Evolutionary conservation across 106 monocot genomes (phyloP).

Genomic region (Dendrobium catenatum): DNA sequence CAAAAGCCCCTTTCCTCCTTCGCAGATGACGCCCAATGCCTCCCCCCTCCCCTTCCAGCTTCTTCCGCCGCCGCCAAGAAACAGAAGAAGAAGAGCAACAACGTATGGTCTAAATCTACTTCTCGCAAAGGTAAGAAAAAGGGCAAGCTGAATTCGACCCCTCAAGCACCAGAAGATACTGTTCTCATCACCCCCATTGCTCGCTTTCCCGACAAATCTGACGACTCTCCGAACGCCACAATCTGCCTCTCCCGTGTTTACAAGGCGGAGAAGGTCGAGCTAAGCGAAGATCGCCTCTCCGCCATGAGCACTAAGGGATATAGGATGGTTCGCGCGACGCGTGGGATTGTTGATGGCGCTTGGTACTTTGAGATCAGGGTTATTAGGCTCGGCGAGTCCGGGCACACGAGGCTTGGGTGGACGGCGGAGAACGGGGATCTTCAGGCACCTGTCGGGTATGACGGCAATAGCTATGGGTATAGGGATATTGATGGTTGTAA

Average conservation of each 20-base stretch:
- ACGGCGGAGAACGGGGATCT: constrained; percentile 86
- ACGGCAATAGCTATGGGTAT: constrained; percentile 72
- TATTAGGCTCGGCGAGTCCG: constrained; percentile 53
- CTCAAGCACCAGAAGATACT: constrained; percentile 37
- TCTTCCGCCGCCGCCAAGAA: constrained; percentile 31
- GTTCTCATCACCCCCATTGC: constrained; percentile 67
- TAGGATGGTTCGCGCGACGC: constrained; percentile 88
- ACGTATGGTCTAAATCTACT: constrained; percentile 76
- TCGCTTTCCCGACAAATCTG: constrained; percentile 65
- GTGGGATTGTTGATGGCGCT: constrained; percentile 66
- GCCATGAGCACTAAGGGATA: constrained; percentile 87
- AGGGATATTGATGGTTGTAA: constrained; percentile 89
- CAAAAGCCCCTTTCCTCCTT: constrained; percentile 31
- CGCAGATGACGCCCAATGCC: constrained; percentile 10
- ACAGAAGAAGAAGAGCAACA: constrained; percentile 71
- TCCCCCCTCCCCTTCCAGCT: not conserved
- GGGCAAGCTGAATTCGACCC: constrained; percentile 7
- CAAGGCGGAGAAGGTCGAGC: constrained; percentile 94
- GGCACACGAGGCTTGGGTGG: constrained; percentile 85
- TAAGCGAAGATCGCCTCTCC: constrained; percentile 74
- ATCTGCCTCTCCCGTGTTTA: constrained; percentile 72
- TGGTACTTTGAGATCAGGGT: constrained; percentile 93
- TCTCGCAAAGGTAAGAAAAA: constrained; percentile 97
- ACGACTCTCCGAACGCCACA: constrained; percentile 46
- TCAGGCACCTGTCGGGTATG: constrained; percentile 92